Base-by-base conservation (phyloP, 306 rosid genomes). In the Cicer yamashitae region DNA sequence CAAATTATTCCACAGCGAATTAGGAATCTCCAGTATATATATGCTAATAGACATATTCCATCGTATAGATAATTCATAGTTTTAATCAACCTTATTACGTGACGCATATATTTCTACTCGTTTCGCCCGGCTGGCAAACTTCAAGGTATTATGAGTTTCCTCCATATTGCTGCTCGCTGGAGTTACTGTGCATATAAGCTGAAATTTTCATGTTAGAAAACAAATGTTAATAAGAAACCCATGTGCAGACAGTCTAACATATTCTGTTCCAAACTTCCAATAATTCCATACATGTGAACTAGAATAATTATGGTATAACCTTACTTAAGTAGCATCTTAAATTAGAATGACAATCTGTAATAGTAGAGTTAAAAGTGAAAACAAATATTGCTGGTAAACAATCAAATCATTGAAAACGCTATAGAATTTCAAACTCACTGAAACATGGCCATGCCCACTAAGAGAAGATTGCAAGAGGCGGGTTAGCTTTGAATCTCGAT, bases 161-260 rank as follows among this genome's bases (percentile, higher is more conserved):
- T 96, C 99, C 97, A 89, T 85, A 71, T 91, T 96, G 78, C 99
- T 96, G 75, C 98, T 90, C 59, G 99, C 99, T 10, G 99, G 99
- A 84, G 99, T 96, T 56, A 96, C 90, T 8, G 99, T 96, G 85
- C 99, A 96, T 84, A 96, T 96, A 83, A 96, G 99, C 99, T 96
- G 94, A 77, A 77, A 70, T 73, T 74, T 67, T 34, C 70, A 81
- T 4, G 64, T 67, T 44, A 75, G 44, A 73, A 40, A 73, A 51
- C 73, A 81, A 70, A 66, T 66, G 48, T 58, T 76, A 63, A 45
- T 43, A 70, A 43, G 69, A 60, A 48, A 71, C 45, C 43, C 45
- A 46, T 10, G 37, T 45, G 40, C 50, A 51, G 73, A 70, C 30
- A 52, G 10, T 52, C 25, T 20, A 64, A 58, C 38, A 54, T 15